phyloP scores from a whole-genome alignment of 2,329 filamentous ascomycete species.

The Orbilia oligospora region DNA sequence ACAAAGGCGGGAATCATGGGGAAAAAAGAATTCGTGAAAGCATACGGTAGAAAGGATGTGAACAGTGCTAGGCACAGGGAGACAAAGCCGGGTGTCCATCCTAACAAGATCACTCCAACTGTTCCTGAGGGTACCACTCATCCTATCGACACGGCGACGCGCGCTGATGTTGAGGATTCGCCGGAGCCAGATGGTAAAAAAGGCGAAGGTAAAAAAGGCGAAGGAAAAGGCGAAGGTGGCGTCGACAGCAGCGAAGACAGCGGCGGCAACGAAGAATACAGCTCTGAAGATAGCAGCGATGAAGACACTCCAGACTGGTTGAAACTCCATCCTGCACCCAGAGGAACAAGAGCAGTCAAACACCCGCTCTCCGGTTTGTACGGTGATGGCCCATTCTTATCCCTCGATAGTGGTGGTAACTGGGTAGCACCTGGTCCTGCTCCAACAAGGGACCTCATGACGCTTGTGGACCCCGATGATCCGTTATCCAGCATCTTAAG shows the following conservation, averaged over 20 bases:
- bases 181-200: not conserved
- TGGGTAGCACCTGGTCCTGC: constrained; percentile 26
- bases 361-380: constrained; percentile 18
- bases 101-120: not conserved
- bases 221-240: not conserved
- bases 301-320: constrained; percentile 39
- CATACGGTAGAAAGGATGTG: constrained; percentile 26
- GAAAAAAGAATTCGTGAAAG: constrained; percentile 5
- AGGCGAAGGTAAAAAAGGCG: not conserved
- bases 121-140: too few species aligned
- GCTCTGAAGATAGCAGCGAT: not conserved
- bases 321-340: constrained; percentile 24
- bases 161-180: too few species aligned
- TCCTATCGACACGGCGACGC: too few species aligned
- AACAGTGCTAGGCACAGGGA: not conserved
- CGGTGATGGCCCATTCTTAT: constrained; percentile 18
- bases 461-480: constrained; percentile 32
- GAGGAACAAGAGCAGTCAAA: not conserved
- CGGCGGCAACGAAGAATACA: not conserved
- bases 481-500: constrained; percentile 30
- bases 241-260: not conserved
- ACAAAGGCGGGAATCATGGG: constrained; percentile 39
- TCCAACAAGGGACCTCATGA: constrained; percentile 18
- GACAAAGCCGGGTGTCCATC: not conserved
- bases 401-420: constrained; percentile 16